Evolutionary conservation across 306 rosid genomes (phyloP), one percentile per base, ranked within the genome.

Genomic region (Begonia peltatifolia): DNA sequence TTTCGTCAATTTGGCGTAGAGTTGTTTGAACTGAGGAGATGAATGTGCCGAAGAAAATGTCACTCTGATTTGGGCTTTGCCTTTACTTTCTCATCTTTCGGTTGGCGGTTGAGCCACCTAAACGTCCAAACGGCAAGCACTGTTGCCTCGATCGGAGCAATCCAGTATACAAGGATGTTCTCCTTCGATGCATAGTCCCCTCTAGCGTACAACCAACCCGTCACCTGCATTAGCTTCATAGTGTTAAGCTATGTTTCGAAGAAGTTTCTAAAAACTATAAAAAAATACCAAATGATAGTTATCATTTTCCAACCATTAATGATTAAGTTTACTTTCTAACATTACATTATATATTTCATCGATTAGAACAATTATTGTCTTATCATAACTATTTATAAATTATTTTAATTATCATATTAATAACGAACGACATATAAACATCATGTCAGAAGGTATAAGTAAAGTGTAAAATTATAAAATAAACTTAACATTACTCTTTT

Each of bases 151-250:
- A 83, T 62, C 5, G 99, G 97, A 62, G 95, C 95, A 25, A 90
- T 78, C 97, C 97, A 90, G 64, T 90, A 90, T 0, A 90, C 94
- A 54, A 80, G 63, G 14, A 90, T n/a, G 67, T 83, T 94, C 59
- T 90, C 97, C 78, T 76, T 85, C 9, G 92, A 83, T 67, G 76
- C 69, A 66, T 85, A 95, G 57, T 83, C 87, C 1, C 94, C 94
- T 6, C 87, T 77, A 52, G 95, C 97, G 63, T 76, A 90, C 55
- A 95, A 94, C 95, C 99, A 90, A 62, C 94, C 99, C 84, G 83
- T 78, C 23, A 75, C 99, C 99, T 90, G 55, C 53, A 58, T 0
- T 69, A 38, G 55, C 23, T 58, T 42, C 46, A 14, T 38, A 48
- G 36, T 46, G 38, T 70, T 2, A 43, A 16, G 11, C 12, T 9